Evolutionary conservation across 805 yeast genomes (phyloP).

Genomic region (Candida yuanshanica): DNA sequence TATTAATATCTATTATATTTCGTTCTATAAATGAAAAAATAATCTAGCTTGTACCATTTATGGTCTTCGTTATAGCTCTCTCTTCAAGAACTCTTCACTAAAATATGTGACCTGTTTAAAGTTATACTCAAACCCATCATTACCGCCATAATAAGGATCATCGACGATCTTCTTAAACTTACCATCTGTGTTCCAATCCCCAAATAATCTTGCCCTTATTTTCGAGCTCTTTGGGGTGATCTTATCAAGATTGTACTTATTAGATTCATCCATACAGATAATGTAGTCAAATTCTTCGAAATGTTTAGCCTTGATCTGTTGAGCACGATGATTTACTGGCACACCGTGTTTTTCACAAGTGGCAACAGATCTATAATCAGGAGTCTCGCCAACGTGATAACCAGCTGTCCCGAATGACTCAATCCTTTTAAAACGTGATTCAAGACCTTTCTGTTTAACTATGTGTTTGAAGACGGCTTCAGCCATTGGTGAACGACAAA

Average conservation of each 20-base stretch:
- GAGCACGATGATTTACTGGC: constrained; percentile 70
- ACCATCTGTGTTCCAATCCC: constrained; percentile 64
- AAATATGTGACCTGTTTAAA: constrained; percentile 73
- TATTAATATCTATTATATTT: neutral
- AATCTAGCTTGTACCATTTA: neutral
- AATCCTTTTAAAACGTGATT: constrained; percentile 42
- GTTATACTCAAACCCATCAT: constrained; percentile 73
- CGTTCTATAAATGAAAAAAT: neutral
- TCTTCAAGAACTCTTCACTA: constrained; percentile 59
- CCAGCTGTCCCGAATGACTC: constrained; percentile 90
- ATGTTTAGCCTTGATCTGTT: constrained; percentile 50
- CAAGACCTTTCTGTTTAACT: constrained; percentile 46
- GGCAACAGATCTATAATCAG: constrained; percentile 68
- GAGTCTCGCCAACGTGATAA: constrained; percentile 76
- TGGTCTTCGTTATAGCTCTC: constrained; percentile 29
- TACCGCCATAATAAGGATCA: constrained; percentile 93
- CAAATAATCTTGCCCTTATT: constrained; percentile 60
- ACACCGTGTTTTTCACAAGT: constrained; percentile 70
- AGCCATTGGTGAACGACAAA: constrained; percentile 97
- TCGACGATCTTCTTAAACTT: constrained; percentile 55
- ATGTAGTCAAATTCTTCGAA: constrained; percentile 60
- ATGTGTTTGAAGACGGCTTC: constrained; percentile 79
- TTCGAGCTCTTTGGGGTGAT: constrained; percentile 45
- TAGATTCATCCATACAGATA: constrained; percentile 67
- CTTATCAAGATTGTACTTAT: constrained; percentile 43